Evolutionary conservation across 495 filamentous ascomycete species (phyloP).

Genomic region (Peziza echinospora): DNA sequence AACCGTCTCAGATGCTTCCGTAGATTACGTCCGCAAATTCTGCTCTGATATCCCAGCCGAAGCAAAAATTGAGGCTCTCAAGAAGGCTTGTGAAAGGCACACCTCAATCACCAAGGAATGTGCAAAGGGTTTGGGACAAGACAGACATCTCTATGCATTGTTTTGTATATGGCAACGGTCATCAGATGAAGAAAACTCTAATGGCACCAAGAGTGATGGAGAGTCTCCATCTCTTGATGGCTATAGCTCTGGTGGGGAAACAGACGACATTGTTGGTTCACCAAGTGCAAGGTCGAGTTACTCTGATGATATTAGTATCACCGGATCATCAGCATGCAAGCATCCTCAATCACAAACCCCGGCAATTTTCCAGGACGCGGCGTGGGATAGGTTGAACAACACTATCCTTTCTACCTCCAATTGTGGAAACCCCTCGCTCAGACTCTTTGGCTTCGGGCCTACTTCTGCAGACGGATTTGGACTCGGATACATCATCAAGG

Average conservation of each 20-base stretch:
- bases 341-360: constrained; percentile 33
- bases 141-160: constrained; percentile 81
- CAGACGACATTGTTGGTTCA: background rate
- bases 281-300: background rate
- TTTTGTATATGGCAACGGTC: constrained; percentile 88
- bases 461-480: constrained; percentile 90
- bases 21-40: constrained; percentile 79
- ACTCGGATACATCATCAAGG: constrained; percentile 98
- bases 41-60: constrained; percentile 75
- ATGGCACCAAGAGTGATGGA: constrained; percentile 20
- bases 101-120: constrained; percentile 62
- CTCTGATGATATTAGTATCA: background rate
- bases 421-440: constrained; percentile 90
- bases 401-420: constrained; percentile 95
- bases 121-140: constrained; percentile 78
- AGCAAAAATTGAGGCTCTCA: constrained; percentile 63
- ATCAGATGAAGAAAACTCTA: constrained; percentile 48
- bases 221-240: background rate
- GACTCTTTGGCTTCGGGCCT: constrained; percentile 91
- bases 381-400: constrained; percentile 88
- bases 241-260: background rate
- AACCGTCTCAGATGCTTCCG: constrained; percentile 56
- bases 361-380: constrained; percentile 62
- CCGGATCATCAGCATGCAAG: background rate
- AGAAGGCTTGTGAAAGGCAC: constrained; percentile 65